These are phyloP conservation scores for Abelmoschus esculentus DNA, from an alignment of 345 rosid genomes.

Conservation along the genomic window DNA sequence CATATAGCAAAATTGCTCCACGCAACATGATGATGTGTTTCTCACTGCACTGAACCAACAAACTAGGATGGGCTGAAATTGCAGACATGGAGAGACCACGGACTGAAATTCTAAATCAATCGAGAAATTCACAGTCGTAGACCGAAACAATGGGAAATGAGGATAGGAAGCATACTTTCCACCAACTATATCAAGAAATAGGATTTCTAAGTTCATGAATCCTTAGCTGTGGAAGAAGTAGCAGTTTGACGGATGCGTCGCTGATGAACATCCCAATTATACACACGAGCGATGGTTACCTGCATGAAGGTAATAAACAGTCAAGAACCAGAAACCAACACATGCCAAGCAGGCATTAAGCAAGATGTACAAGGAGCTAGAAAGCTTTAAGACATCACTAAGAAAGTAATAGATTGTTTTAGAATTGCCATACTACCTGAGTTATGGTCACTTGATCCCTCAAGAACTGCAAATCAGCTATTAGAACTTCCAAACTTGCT, in stretches of 20 bases:
- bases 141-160: not conserved
- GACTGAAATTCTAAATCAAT: not conserved
- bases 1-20: not conserved
- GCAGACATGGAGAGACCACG: not conserved
- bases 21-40: not conserved
- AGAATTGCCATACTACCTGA: conserved; percentile 42
- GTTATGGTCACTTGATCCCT: conserved; percentile 95
- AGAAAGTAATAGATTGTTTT: not conserved
- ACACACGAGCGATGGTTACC: conserved; percentile 39
- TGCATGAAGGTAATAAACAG: conserved; percentile 7
- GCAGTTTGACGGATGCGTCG: not conserved
- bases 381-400: not conserved
- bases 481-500: conserved; percentile 86
- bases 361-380: not conserved
- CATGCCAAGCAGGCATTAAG: not conserved
- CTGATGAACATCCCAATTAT: conserved; percentile 10
- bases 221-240: not conserved
- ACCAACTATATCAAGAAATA: not conserved
- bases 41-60: not conserved
- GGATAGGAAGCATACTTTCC: conserved; percentile 13
- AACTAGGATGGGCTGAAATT: not conserved
- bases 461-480: conserved; percentile 78
- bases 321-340: not conserved
- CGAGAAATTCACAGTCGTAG: conserved; percentile 3
- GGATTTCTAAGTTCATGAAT: not conserved